phyloP scores from a whole-genome alignment of 73 alveolate species.

The Paramecium tetraurelia region DNA sequence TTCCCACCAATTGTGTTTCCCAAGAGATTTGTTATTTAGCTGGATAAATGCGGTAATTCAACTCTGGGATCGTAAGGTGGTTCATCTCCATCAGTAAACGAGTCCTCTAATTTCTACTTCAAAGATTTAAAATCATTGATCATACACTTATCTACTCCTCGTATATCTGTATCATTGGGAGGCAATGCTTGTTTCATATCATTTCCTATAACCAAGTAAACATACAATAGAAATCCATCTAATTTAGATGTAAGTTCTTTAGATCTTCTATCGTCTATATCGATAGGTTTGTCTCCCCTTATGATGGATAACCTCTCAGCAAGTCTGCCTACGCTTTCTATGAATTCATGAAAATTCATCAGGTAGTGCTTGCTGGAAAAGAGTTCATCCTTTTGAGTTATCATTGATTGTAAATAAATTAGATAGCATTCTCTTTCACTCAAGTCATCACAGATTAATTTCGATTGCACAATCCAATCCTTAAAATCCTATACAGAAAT shows the following conservation, averaged over 20 bases:
- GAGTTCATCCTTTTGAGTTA: not conserved
- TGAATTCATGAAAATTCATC: constrained; percentile 41
- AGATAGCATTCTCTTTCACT: constrained; percentile 28
- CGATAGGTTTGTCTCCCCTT: constrained; percentile 33
- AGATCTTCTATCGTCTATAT: constrained; percentile 25
- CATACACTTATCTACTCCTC: constrained; percentile 34
- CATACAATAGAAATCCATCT: not conserved
- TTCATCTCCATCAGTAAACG: constrained; percentile 37
- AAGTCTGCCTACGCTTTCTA: not conserved
- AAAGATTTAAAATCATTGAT: constrained; percentile 22
- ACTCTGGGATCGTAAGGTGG: constrained; percentile 41
- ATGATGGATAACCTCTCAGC: not conserved
- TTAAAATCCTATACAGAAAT: not conserved
- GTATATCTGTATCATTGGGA: not conserved
- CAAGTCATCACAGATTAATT: not conserved
- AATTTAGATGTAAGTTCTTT: not conserved
- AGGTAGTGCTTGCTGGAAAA: not conserved
- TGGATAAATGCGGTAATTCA: constrained; percentile 9
- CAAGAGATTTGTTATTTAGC: not conserved
- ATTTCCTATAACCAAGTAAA: not conserved
- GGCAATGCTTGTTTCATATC: constrained; percentile 38
- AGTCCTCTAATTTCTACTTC: constrained; percentile 20
- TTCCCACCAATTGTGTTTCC: not conserved
- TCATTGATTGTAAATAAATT: not conserved
- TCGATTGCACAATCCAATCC: not conserved